Evolutionary conservation across 2,329 filamentous ascomycete species (phyloP), one percentile per base, ranked within the genome.

Genomic region (Harringtonia aguacate): DNA sequence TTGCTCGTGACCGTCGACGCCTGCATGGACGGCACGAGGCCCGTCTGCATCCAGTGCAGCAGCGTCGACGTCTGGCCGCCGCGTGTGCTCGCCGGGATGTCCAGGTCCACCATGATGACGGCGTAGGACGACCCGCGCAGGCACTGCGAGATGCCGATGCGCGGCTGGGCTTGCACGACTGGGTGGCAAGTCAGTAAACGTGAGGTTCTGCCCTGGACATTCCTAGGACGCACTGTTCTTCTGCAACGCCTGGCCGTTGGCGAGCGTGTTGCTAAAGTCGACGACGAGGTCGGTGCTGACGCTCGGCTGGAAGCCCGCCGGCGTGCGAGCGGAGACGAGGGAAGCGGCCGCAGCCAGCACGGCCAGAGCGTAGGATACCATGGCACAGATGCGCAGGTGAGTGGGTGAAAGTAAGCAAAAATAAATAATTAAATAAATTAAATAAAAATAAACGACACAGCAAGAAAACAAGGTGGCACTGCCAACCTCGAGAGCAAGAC

Each of bases 31-130:
- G 58, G 57, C 20, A 51, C 55, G 18, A 68, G 55, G n/a, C 56
- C 61, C 1, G 57, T 64, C 54, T 68, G 65, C 56, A 67, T 53
- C 65, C 65, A 68, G 56, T 67, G 63, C 34, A 68, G 58, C 20
- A 66, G 53, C 13, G 64, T 67, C 44, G 51, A 55, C 10, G 63
- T 66, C 37, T 53, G 40, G n/a, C n/a, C n/a, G n/a, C 36, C 59
- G 46, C 57, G 61, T 8, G 33, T 58, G 49, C 58, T 62, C 12
- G 65, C 67, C 37, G 65, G 70, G 58, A 65, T 74, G 50, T 70
- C 70, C 7, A 73, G 59, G 46, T 67, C 64, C 38, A 68, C 56
- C 65, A 67, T 67, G 46, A 67, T 43, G 28, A 67, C 55, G 14
- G 63, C 60, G 49, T 63, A 68, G 4, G 62, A 65, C 41, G 58